Conservation (phyloP, 2,329 filamentous ascomycete species). For the Trichoderma breve region DNA sequence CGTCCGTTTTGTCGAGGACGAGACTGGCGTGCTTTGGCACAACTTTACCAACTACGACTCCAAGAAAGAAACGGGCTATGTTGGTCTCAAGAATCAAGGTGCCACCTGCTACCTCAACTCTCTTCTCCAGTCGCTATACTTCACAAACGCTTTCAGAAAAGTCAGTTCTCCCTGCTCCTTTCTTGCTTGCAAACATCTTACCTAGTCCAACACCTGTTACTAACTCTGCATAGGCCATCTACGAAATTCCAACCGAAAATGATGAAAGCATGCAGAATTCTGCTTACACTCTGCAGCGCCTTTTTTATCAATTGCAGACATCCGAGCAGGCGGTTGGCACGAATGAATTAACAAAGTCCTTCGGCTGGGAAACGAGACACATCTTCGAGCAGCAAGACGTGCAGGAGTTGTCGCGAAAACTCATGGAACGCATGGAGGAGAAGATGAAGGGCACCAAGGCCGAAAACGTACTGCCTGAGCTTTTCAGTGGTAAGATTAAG, state of each 20-base stretch:
- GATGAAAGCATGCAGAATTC: slow-evolving; percentile 82
- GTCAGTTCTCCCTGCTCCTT: slow-evolving; percentile 41
- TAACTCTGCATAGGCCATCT: slow-evolving; percentile 67
- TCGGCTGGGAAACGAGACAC: slow-evolving; percentile 96
- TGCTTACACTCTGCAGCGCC: slow-evolving; percentile 86
- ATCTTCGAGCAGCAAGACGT: slow-evolving; percentile 99
- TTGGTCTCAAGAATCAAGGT: slow-evolving; percentile 94
- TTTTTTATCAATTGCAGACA: slow-evolving; percentile 94
- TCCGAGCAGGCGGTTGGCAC: slow-evolving; percentile 81
- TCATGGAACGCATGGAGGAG: slow-evolving; percentile 96
- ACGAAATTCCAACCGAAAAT: slow-evolving; percentile 89
- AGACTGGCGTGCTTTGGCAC: slow-evolving; percentile 86
- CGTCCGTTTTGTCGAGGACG: slow-evolving; percentile 77
- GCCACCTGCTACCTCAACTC: slow-evolving; percentile 89
- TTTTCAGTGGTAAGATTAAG: slow-evolving; percentile 98
- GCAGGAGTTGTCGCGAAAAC: slow-evolving; percentile 89
- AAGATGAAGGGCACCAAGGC: slow-evolving; percentile 97
- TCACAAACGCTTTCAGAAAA: slow-evolving; percentile 92
- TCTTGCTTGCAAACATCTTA: background rate
- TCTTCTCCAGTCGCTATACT: slow-evolving; percentile 78
- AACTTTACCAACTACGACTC: slow-evolving; percentile 95
- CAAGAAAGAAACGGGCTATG: slow-evolving; percentile 98
- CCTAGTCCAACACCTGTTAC: background rate
- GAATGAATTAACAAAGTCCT: slow-evolving; percentile 90
- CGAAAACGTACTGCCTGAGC: slow-evolving; percentile 80